A percentile compares a stretch with the other conserved stretches of the same genome.
Conservation (phyloP, 495 filamentous ascomycete species). For the Penicillium salamii region DNA sequence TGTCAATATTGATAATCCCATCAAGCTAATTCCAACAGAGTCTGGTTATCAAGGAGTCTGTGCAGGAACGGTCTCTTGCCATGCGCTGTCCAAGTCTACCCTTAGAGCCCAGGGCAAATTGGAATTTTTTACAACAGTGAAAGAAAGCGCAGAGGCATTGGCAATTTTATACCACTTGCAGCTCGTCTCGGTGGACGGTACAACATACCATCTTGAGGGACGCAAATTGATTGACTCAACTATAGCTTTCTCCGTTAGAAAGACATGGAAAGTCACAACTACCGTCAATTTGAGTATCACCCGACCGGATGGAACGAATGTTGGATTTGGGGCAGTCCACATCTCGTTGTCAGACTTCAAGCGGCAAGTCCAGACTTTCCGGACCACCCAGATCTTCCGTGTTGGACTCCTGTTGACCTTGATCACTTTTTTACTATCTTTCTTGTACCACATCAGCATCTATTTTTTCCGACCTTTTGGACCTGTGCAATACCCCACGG, state of each 20-base stretch:
- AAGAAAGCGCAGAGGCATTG: constrained; percentile 51
- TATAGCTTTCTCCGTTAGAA: constrained; percentile 48
- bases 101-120: constrained; percentile 39
- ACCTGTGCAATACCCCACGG: constrained; percentile 2
- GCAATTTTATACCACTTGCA: constrained; percentile 62
- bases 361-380: constrained; percentile 55
- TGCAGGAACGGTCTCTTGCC: constrained; percentile 63
- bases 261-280: constrained; percentile 61
- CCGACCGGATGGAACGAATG: constrained; percentile 33
- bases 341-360: constrained; percentile 55
- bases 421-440: constrained; percentile 43
- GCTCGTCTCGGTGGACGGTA: constrained; percentile 51
- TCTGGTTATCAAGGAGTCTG: constrained; percentile 12
- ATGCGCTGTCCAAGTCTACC: constrained; percentile 51
- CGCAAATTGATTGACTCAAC: constrained; percentile 61
- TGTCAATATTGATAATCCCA: background rate
- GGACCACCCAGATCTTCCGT: constrained; percentile 6
- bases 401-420: background rate
- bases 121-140: constrained; percentile 48
- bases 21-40: background rate
- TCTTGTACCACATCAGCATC: constrained; percentile 50
- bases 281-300: constrained; percentile 58
- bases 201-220: constrained; percentile 55
- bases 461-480: constrained; percentile 56
- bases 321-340: constrained; percentile 59